Percentiles rank a stretch among this genome's conserved stretches.
These are phyloP conservation scores for Fusarium circinatum DNA, from an alignment of 2,329 filamentous ascomycete genomes.

Conservation along the genomic window DNA sequence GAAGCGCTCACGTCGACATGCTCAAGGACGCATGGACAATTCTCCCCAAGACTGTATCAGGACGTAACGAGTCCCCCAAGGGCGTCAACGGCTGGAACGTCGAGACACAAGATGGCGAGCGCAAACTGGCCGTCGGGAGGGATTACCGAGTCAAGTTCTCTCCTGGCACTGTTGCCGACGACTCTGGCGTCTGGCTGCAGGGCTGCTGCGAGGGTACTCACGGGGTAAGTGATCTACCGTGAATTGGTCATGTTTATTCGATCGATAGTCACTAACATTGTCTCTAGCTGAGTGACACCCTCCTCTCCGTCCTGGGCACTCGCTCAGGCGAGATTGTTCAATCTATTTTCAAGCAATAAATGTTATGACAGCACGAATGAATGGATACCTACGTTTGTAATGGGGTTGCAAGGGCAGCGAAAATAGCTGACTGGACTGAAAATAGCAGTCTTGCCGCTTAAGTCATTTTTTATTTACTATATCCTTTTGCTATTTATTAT, in stretches of 20 bases:
- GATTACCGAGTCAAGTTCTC: conserved; percentile 83
- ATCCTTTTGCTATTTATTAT: conserved; percentile 25
- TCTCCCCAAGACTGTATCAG: conserved; percentile 63
- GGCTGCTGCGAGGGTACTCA: conserved; percentile 94
- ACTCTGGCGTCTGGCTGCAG: conserved; percentile 89
- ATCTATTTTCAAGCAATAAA: conserved; percentile 69
- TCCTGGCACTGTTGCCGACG: conserved; percentile 71
- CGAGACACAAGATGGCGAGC: conserved; percentile 50
- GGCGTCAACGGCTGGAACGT: conserved; percentile 56
- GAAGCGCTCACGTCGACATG: conserved; percentile 82
- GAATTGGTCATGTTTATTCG: not conserved
- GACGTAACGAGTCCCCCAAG: conserved; percentile 46
- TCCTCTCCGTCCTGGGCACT: conserved; percentile 81
- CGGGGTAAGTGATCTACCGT: conserved; percentile 71
- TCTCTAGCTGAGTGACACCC: conserved; percentile 77
- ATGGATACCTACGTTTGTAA: conserved; percentile 38
- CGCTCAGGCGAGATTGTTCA: conserved; percentile 82
- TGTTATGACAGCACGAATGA: conserved; percentile 34
- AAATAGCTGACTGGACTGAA: conserved; percentile 34
- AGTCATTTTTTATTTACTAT: conserved; percentile 20
- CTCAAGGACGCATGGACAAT: conserved; percentile 73
- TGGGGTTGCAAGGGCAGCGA: conserved; percentile 38
- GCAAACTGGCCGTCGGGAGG: conserved; percentile 73
- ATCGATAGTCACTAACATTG: conserved; percentile 30
- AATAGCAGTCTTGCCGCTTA: conserved; percentile 18